These are phyloP conservation scores for Aspergillus brunneoviolaceus DNA, from an alignment of 2,329 filamentous ascomycete species.

Conservation along the genomic window DNA sequence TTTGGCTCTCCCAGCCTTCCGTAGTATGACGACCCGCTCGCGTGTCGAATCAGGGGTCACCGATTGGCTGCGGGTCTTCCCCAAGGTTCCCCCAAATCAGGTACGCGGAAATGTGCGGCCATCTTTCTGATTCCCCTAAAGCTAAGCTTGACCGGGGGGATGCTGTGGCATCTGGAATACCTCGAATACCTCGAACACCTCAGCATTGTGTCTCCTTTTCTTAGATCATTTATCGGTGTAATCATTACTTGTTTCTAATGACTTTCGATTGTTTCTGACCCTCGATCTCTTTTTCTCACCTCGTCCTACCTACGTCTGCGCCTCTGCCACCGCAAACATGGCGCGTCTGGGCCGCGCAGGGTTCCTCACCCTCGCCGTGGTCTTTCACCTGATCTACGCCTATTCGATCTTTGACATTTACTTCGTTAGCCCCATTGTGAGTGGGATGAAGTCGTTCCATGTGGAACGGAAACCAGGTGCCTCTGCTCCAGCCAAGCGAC, in stretches of 20 bases:
- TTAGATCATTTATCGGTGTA: not conserved
- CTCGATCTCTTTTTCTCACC: slow-evolving; percentile 1
- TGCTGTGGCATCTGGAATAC: not conserved
- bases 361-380: slow-evolving; percentile 82
- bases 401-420: slow-evolving; percentile 98
- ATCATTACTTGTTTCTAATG: slow-evolving; percentile 13
- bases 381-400: slow-evolving; percentile 92
- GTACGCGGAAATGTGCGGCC: slow-evolving; percentile 15
- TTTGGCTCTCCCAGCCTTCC: slow-evolving; percentile 1
- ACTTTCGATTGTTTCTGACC: not conserved
- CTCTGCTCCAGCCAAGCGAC: slow-evolving; percentile 79
- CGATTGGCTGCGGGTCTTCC: slow-evolving; percentile 20
- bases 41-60: slow-evolving; percentile 13
- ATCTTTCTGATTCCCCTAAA: slow-evolving; percentile 1
- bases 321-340: slow-evolving; percentile 33
- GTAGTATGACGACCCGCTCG: slow-evolving; percentile 2
- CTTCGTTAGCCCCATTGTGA: slow-evolving; percentile 95
- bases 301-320: slow-evolving; percentile 6
- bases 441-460: slow-evolving; percentile 82
- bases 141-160: slow-evolving; percentile 2
- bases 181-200: not conserved
- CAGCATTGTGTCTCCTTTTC: not conserved
- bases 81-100: slow-evolving; percentile 23
- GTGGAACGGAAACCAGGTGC: slow-evolving; percentile 60
- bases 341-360: slow-evolving; percentile 67